These are phyloP conservation scores for Crassisporium funariophilum DNA, from an alignment of 768 basidiomycete genomes.

Conservation along the genomic window DNA sequence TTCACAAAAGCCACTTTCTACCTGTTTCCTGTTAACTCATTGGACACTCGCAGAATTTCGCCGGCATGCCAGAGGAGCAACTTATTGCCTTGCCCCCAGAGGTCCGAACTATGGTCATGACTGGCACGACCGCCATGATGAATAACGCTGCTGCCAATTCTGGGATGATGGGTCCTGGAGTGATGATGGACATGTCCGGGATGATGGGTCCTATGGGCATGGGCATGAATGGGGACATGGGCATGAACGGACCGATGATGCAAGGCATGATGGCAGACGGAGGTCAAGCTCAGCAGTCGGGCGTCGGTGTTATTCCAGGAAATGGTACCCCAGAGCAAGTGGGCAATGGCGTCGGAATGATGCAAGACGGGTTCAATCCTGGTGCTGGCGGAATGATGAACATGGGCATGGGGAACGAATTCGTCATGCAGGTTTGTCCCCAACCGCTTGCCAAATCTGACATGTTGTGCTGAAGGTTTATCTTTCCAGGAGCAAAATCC, in stretches of 20 bases:
- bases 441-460: too few species aligned
- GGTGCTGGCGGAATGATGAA: slow-evolving; percentile 61
- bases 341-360: slow-evolving; percentile 42
- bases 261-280: slow-evolving; percentile 48
- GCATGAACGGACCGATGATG: slow-evolving; percentile 62
- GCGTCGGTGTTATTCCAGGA: slow-evolving; percentile 38
- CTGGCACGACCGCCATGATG: slow-evolving; percentile 80
- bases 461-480: background rate
- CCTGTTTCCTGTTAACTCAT: slow-evolving; percentile 11
- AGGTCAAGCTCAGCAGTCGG: slow-evolving; percentile 36
- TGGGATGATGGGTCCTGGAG: slow-evolving; percentile 62
- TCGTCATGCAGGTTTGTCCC: slow-evolving; percentile 68
- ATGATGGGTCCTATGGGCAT: slow-evolving; percentile 68
- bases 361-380: slow-evolving; percentile 47
- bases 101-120: slow-evolving; percentile 86
- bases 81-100: slow-evolving; percentile 77
- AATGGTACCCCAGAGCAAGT: slow-evolving; percentile 46
- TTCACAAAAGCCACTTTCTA: background rate
- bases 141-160: slow-evolving; percentile 54
- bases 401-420: slow-evolving; percentile 74
- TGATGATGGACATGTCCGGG: slow-evolving; percentile 79
- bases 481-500: slow-evolving; percentile 51
- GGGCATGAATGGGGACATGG: slow-evolving; percentile 70
- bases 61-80: slow-evolving; percentile 82
- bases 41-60: slow-evolving; percentile 58